Conservation (phyloP, 352 stramenopile genomes). For the Globisporangium paroecandrum region DNA sequence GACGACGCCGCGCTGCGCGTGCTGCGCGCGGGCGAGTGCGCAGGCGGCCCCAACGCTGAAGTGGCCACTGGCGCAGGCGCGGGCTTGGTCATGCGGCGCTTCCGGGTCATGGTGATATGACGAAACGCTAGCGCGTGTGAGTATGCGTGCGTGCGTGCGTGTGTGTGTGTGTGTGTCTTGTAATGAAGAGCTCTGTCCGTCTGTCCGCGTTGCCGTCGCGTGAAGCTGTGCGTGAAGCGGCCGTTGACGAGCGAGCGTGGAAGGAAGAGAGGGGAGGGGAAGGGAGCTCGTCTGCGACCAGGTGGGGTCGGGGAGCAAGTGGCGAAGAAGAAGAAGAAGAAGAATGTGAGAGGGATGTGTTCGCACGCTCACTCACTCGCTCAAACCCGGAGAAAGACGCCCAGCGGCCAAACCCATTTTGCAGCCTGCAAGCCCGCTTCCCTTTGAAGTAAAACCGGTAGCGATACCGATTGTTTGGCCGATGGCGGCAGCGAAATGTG, state of each 20-base stretch:
- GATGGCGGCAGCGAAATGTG: background rate
- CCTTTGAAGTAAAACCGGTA: slow-evolving; percentile 17
- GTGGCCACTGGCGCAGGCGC: background rate
- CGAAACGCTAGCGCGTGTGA: background rate
- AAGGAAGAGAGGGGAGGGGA: slow-evolving; percentile 3
- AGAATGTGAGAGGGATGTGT: slow-evolving; percentile 7
- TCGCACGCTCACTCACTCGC: background rate
- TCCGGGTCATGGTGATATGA: slow-evolving; percentile 13
- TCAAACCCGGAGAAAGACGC: slow-evolving; percentile 11
- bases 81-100: slow-evolving; percentile 16
- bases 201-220: background rate
- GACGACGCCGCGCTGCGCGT: slow-evolving; percentile 3
- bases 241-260: slow-evolving; percentile 14
- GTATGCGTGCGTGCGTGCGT: no score
- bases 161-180: background rate
- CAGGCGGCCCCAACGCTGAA: background rate
- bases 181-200: background rate
- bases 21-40: slow-evolving; percentile 3
- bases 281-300: slow-evolving; percentile 6
- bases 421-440: background rate
- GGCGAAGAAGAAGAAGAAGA: slow-evolving; percentile 5
- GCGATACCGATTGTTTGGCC: slow-evolving; percentile 13
- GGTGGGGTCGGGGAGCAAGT: slow-evolving; percentile 1
- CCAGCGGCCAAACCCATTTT: background rate
- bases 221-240: slow-evolving; percentile 15